phyloP scores from a whole-genome alignment of 345 rosid genomes.

The Psidium guajava region DNA sequence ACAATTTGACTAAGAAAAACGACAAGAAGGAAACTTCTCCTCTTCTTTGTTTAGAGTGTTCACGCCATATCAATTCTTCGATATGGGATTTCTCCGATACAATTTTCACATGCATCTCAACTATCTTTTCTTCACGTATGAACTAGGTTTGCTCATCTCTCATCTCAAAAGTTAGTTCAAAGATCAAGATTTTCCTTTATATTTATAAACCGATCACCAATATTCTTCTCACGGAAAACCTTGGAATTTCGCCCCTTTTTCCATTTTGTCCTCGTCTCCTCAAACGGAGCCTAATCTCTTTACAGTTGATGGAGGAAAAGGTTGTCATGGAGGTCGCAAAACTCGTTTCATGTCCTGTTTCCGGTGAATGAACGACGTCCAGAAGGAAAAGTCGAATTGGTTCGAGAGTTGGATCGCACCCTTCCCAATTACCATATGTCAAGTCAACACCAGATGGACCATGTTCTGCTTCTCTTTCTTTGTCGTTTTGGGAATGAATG shows the following conservation, averaged over 20 bases:
- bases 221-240: no score
- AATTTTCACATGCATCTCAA: no score
- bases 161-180: no score
- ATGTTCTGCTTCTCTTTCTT: background rate
- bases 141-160: no score
- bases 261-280: background rate
- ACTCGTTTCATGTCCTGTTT: background rate
- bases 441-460: background rate
- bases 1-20: no score
- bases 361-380: background rate
- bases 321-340: background rate
- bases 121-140: no score
- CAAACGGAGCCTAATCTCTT: background rate
- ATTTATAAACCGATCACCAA: no score
- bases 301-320: background rate
- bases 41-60: no score
- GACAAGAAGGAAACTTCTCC: no score
- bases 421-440: background rate
- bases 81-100: no score
- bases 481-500: background rate
- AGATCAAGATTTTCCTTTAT: fast-evolving
- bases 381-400: background rate
- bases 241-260: background rate
- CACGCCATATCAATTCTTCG: no score
- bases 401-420: background rate